phyloP scores from a whole-genome alignment of 345 rosid species.

The Populus davidiana region DNA sequence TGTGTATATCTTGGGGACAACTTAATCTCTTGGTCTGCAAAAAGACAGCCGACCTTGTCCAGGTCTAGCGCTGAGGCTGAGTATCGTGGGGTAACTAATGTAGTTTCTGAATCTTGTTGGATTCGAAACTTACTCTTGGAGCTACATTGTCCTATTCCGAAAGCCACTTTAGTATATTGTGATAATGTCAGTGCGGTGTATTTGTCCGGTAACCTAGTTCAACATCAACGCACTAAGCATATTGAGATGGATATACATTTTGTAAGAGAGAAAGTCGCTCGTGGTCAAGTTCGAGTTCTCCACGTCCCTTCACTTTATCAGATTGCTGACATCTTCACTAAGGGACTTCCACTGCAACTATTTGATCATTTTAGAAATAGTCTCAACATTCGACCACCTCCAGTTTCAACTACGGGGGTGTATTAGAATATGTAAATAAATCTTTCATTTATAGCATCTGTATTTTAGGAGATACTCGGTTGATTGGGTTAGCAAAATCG shows the following conservation, averaged over 20 bases:
- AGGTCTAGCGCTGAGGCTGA: constrained; percentile 1
- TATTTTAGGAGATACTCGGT: no score
- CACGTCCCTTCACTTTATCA: neutral
- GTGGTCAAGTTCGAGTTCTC: neutral
- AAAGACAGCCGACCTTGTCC: neutral
- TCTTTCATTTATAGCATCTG: no score
- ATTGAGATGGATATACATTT: constrained; percentile 10
- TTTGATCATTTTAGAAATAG: neutral
- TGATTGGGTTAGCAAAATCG: no score
- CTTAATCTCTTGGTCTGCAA: neutral
- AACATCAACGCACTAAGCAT: constrained; percentile 3
- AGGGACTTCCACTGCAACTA: neutral
- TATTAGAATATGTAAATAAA: neutral
- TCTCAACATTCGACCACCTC: neutral
- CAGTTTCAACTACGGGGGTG: constrained; percentile 3
- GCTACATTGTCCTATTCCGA: neutral
- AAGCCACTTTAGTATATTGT: neutral
- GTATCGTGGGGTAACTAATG: neutral
- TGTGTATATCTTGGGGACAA: neutral
- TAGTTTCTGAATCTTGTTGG: constrained; percentile 3
- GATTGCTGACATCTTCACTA: constrained; percentile 2
- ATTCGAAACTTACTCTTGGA: neutral
- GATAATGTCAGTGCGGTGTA: constrained; percentile 8
- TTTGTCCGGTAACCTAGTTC: neutral
- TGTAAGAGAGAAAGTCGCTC: neutral